Base-by-base conservation (phyloP, 768 basidiomycete genomes). In the Pleurotus djamor region DNA sequence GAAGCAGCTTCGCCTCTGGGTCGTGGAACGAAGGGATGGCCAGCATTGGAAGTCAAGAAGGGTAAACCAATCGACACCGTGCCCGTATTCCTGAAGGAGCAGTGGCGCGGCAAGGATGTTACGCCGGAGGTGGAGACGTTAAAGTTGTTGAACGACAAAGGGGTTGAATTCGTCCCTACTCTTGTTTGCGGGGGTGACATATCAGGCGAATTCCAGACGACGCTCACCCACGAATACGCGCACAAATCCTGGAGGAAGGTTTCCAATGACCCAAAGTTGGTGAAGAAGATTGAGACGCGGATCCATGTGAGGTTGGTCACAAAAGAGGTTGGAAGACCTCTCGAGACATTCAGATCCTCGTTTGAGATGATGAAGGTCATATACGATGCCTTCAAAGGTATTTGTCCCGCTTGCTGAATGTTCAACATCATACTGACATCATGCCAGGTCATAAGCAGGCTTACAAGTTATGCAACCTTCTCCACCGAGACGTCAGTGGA, bases 171-270 rank as follows among this genome's bases (percentile, higher is more conserved):
- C 28, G 60, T 76, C 32, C 70, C 74, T 0, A 48, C 38, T n/a
- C 52, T 72, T 16, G 35, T 69, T 7, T 67, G 64, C 35, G 75
- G 71, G 4, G 69, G 66, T 36, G 74, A 78, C 57, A 43, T 76
- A 17, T 7, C 8, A 9, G 49, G 49, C 21, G 21, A 28, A 1
- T 28, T 28, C n/a, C 51, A 52, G 37, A 14, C 9, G 2, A 52
- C 51, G 33, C 12, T n/a, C 10, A 6, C 51, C 16, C 51, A 52
- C 51, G 51, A 35, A 21, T 16, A 35, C 51, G 36, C 12, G 12
- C 12, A 35, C n/a, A 6, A 4, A 16, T 9, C 14, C 2, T 52
- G 51, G 45, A 13, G 51, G 8, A 52, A 36, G 5, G 13, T 14
- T 34, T 13, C 33, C 14, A 47, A 12, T 12, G n/a, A 47, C 17